Percentiles rank a stretch among this genome's conserved stretches.
Evolutionary conservation across 257 asterid genomes (phyloP).

Genomic region (Plantago ovata): DNA sequence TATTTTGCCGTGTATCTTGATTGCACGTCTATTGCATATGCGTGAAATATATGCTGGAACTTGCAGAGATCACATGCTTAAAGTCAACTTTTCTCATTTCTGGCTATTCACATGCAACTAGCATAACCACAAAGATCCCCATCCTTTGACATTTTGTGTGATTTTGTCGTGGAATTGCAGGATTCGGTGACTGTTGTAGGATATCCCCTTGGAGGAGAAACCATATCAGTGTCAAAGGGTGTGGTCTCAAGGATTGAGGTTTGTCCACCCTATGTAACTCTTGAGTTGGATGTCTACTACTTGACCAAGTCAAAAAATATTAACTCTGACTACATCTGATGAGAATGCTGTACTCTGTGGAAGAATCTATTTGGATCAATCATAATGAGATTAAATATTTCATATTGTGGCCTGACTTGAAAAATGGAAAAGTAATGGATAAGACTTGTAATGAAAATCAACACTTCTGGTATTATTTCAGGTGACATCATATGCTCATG

Average conservation of each 20-base stretch:
- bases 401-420: too few species aligned
- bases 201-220: slow-evolving; percentile 98
- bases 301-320: too few species aligned
- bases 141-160: slow-evolving; percentile 11
- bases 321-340: too few species aligned
- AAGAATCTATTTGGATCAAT: too few species aligned
- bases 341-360: too few species aligned
- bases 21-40: slow-evolving; percentile 3
- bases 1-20: background rate
- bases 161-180: slow-evolving; percentile 37
- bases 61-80: slow-evolving; percentile 15
- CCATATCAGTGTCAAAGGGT: slow-evolving; percentile 96
- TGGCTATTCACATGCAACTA: slow-evolving; percentile 10
- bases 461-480: slow-evolving; percentile 31
- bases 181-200: slow-evolving; percentile 96
- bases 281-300: background rate
- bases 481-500: slow-evolving; percentile 98
- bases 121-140: background rate
- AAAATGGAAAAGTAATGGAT: too few species aligned
- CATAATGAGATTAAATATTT: too few species aligned
- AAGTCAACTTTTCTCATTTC: background rate
- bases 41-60: slow-evolving; percentile 1
- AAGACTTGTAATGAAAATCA: slow-evolving; percentile 16
- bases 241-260: slow-evolving; percentile 99
- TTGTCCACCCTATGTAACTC: slow-evolving; percentile 27